Base-by-base conservation (phyloP, 352 stramenopile genomes). In the Globisporangium heterothallicum region DNA sequence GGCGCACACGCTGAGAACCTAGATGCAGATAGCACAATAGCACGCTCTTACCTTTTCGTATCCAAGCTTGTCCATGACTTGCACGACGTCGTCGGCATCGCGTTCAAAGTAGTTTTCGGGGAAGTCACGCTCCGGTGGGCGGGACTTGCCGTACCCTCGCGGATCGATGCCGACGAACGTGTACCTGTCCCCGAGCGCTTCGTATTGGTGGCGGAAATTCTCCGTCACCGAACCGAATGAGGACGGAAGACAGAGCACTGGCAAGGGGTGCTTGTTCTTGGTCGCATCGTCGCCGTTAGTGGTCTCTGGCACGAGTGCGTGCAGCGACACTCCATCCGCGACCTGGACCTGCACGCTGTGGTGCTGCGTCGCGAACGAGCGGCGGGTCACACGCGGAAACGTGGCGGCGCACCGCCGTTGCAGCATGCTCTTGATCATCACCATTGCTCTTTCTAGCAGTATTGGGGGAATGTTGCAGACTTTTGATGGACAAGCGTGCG, bases 61-160 rank as follows among this genome's bases (percentile, higher is more conserved):
- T 24, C 70, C 64, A 22, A 93, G 61, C 49, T 49, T 56, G 51
- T 91, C 72, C 63, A 81, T 77, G 24, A 60, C 72, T 27, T 67
- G 73, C 18, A 79, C 53, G 12, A 88, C 72, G n/a, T 93, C 79
- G 9, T 88, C 71, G 0, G 78, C 79, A 43, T 93, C 74, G 7
- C 74, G 72, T 53, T 90, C 72, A 49, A 93, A 74, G 41, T 82
- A 80, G 19, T 63, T 56, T n/a, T 49, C 41, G 0, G 78, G 74
- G 36, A 82, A 82, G 18, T 85, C 72, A 16, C 62, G 66, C 36
- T 68, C 54, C 0, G 72, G 69, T 10, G 69, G 63, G 7, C 72
- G 72, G 6, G 68, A 79, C 49, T 64, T 61, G 26, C 72, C 72
- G 54, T 82, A 82, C 34, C 72, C 72, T 42, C 80, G 78, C 27